Base-by-base conservation (phyloP, 768 basidiomycete genomes). In the Tylopilus vinaceipallidus region DNA sequence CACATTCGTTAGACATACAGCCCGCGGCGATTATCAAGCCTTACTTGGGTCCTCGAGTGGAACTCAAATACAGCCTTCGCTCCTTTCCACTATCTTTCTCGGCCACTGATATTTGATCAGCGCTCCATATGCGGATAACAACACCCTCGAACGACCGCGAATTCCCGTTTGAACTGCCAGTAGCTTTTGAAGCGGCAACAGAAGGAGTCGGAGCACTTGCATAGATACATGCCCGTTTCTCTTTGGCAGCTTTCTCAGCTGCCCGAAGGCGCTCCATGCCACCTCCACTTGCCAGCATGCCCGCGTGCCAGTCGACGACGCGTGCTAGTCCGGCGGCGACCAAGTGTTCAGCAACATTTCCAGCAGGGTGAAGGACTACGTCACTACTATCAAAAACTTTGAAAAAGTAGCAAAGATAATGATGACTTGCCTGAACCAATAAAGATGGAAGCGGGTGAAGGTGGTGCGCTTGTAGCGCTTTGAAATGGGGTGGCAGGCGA, bases 251-350 rank as follows among this genome's bases (percentile, higher is more conserved):
- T 65, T 79, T 86, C 71, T 98, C 95, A 0, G 91, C 91, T 1
- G 82, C 80, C 44, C 95, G 84, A 24, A 98, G 78, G 35, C 83
- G 84, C 60, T 95, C 92, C 82, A 98, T 91, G 5, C 83, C 88
- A 34, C 93, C 93, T 44, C 78, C 75, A 45, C 76, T 80, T 1
- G 91, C 83, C 19, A 99, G 81, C 80, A 98, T 88, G 19, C 95
- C 95, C 14, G 95, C 94, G 66, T 99, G 95, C 95, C 95, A 98
- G 64, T 95, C 95, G 50, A 98, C 86, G 42, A 98, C 79, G 49
- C 91, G 86, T 16, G 95, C 95, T 2, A 98, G 75, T 24, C 95
- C 95, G 38, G 82, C 80, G 4, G 79, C 81, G 24, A 92, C 83
- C 33, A 99, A 76, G 67, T 88, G 84, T 58, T 95, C 91, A 12